Percentiles rank a stretch among this genome's conserved stretches.
These are phyloP conservation scores for Candida ficus DNA, from an alignment of 805 yeast genomes.

Conservation along the genomic window DNA sequence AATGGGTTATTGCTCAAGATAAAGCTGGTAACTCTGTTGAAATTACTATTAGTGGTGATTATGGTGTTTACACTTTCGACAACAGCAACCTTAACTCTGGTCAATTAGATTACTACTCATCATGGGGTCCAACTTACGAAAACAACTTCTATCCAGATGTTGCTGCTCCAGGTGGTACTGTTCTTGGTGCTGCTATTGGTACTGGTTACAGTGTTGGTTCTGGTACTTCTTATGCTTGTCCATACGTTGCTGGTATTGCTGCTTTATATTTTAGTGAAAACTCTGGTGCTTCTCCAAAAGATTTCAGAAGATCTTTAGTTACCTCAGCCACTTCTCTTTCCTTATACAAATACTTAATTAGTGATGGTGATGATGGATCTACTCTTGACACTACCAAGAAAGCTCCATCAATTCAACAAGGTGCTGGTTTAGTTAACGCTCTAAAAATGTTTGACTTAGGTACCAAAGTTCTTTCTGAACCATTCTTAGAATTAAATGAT, in stretches of 20 bases:
- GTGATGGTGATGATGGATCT: neutral
- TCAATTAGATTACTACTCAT: constrained; percentile 7
- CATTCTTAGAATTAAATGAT: too few relatives aligned
- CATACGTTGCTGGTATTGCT: constrained; percentile 15
- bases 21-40: constrained; percentile 6
- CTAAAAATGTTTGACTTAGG: too few relatives aligned
- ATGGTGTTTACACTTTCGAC: neutral
- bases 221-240: constrained; percentile 16
- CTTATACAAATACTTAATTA: neutral
- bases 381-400: too few relatives aligned
- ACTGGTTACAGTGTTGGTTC: constrained; percentile 1
- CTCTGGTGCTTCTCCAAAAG: constrained; percentile 5
- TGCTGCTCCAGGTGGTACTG: constrained; percentile 14
- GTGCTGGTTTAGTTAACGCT: too few relatives aligned
- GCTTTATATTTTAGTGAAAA: constrained; percentile 8
- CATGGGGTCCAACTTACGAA: constrained; percentile 14
- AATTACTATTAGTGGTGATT: constrained; percentile 1
- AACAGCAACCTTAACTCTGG: constrained; percentile 6
- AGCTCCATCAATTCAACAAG: too few relatives aligned
- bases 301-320: constrained; percentile 4
- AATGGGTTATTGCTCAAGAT: constrained; percentile 7
- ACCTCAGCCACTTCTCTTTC: constrained; percentile 3
- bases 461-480: too few relatives aligned
- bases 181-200: constrained; percentile 9
- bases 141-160: constrained; percentile 11